phyloP scores from a whole-genome alignment of 2,329 filamentous ascomycete genomes.

The Trichoderma harzianum region DNA sequence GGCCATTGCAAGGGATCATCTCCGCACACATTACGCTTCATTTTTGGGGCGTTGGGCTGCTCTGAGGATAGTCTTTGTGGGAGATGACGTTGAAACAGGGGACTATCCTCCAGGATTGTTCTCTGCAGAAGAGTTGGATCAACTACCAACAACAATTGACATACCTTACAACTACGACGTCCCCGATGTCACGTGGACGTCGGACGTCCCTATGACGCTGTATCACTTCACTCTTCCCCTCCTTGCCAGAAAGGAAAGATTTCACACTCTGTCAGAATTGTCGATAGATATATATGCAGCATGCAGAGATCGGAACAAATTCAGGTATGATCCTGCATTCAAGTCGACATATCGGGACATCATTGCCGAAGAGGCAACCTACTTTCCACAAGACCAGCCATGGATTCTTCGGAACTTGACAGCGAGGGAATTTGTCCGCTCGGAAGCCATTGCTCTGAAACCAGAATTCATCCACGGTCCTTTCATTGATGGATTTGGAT shows the following conservation, averaged over 20 bases:
- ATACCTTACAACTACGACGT: not conserved
- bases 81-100: not conserved
- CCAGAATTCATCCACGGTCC: slow-evolving; percentile 18
- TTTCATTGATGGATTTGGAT: slow-evolving; percentile 1
- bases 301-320: not conserved
- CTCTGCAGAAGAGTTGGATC: slow-evolving; percentile 3
- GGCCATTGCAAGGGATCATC: not conserved
- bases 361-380: not conserved
- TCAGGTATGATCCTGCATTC: not conserved
- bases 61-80: slow-evolving; percentile 15
- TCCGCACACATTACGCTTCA: not conserved
- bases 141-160: not conserved
- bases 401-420: slow-evolving; percentile 20
- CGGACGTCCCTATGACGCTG: not conserved
- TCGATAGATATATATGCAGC: not conserved
- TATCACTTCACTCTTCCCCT: not conserved
- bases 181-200: too few species aligned
- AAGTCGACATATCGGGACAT: not conserved
- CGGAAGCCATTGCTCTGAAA: slow-evolving; percentile 15
- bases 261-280: not conserved
- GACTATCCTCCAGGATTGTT: slow-evolving; percentile 13
- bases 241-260: not conserved
- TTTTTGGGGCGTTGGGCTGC: slow-evolving; percentile 2
- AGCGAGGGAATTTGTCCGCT: slow-evolving; percentile 16
- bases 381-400: not conserved